Conservation (phyloP, 352 stramenopile species). For the Pelagophyceae sp. region DNA sequence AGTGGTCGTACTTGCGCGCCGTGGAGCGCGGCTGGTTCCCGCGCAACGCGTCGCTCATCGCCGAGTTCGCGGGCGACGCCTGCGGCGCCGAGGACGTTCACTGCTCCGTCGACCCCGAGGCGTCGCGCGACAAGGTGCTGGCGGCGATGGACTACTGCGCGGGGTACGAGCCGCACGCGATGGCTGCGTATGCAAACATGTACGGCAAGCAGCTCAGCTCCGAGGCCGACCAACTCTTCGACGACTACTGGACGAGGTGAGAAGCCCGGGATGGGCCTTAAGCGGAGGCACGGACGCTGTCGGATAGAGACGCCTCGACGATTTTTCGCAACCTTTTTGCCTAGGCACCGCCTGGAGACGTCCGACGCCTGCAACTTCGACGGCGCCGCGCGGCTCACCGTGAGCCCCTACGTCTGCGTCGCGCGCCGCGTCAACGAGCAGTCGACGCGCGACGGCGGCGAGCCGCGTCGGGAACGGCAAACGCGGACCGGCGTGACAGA, state of each 20-base stretch:
- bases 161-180: conserved; percentile 24
- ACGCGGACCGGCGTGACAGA: too few relatives aligned
- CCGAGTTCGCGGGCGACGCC: conserved; percentile 39
- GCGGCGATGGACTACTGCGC: conserved; percentile 40
- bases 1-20: conserved; percentile 74
- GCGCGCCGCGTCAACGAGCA: not conserved
- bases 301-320: too few relatives aligned
- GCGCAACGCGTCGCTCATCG: conserved; percentile 41
- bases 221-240: not conserved
- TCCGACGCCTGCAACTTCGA: not conserved
- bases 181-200: not conserved
- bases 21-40: conserved; percentile 51
- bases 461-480: too few relatives aligned
- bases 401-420: not conserved
- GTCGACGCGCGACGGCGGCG: too few relatives aligned
- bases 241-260: conserved; percentile 4
- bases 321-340: too few relatives aligned
- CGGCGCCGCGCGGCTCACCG: not conserved
- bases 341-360: too few relatives aligned
- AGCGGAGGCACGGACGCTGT: too few relatives aligned
- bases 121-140: conserved; percentile 34
- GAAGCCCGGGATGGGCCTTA: too few relatives aligned
- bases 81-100: conserved; percentile 44
- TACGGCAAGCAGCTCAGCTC: not conserved
- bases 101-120: conserved; percentile 41